Evolutionary conservation across 1,284 basidiomycete species (phyloP).

Genomic region (Butyriboletus appendiculatus): DNA sequence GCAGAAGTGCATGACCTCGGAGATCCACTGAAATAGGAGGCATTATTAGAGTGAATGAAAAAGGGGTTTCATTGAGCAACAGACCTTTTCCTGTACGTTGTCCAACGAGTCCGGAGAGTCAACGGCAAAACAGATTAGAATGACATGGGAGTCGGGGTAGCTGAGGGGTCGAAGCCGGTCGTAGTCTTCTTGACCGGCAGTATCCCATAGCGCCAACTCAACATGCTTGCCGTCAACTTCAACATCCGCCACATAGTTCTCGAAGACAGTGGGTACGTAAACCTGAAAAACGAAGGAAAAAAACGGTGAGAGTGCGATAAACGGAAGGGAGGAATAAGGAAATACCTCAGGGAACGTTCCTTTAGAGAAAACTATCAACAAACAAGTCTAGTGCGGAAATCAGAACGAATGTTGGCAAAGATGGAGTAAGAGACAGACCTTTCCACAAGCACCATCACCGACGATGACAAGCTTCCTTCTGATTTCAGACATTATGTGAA

Average conservation of each 20-base stretch:
- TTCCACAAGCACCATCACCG: conserved; percentile 83
- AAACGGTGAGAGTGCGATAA: neutral
- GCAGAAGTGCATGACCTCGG: conserved; percentile 94
- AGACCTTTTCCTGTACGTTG: conserved; percentile 94
- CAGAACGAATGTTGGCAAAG: conserved; percentile 12
- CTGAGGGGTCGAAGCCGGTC: conserved; percentile 90
- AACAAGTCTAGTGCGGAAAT: conserved; percentile 59
- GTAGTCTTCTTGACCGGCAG: conserved; percentile 89
- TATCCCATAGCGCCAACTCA: conserved; percentile 95
- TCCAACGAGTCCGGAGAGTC: conserved; percentile 92
- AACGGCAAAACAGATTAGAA: conserved; percentile 92
- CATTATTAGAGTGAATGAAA: conserved; percentile 7
- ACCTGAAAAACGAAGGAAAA: conserved; percentile 50
- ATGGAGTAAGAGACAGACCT: conserved; percentile 43
- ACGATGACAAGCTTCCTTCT: conserved; percentile 81
- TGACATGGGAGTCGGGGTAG: conserved; percentile 92
- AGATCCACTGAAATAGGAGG: conserved; percentile 71
- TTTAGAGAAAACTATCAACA: conserved; percentile 87
- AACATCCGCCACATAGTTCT: conserved; percentile 89
- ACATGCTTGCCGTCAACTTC: conserved; percentile 92
- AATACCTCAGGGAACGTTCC: conserved; percentile 90
- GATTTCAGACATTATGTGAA: conserved; percentile 62
- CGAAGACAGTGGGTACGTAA: conserved; percentile 92
- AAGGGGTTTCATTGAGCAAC: conserved; percentile 25
- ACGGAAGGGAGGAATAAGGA: neutral